Percentiles rank a stretch among this genome's conserved stretches.
These are phyloP conservation scores for Globisporangium solare DNA, from an alignment of 352 stramenopile species.

Conservation along the genomic window DNA sequence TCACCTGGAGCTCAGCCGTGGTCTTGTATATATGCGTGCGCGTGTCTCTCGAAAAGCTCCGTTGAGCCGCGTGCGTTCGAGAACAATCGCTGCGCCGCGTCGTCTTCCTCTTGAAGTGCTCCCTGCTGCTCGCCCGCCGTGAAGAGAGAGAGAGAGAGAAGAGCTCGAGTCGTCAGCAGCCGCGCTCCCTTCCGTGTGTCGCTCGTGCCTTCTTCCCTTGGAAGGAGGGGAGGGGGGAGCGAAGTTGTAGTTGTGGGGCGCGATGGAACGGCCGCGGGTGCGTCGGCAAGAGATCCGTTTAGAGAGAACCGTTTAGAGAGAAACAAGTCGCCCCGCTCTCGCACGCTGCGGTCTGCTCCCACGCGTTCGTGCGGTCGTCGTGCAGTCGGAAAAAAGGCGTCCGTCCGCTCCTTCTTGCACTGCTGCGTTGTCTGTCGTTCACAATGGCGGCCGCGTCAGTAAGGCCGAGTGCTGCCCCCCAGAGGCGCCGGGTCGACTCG, in stretches of 20 bases:
- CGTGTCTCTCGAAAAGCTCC: not conserved
- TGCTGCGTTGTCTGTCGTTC: not conserved
- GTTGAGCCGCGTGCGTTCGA: no score
- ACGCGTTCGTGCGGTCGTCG: constrained; percentile 2
- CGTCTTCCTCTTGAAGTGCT: not conserved
- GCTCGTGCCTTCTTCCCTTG: no score
- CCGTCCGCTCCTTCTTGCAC: constrained; percentile 2
- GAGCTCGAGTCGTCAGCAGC: no score
- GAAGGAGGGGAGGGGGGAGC: no score
- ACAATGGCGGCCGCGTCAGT: constrained; percentile 7
- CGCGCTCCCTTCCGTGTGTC: no score
- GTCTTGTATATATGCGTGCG: constrained; percentile 4
- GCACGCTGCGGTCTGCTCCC: no score
- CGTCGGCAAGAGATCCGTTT: no score
- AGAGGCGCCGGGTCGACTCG: constrained; percentile 4
- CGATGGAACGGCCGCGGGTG: no score
- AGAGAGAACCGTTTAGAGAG: no score
- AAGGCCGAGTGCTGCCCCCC: not conserved
- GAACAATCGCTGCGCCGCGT: not conserved
- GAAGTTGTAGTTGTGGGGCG: no score
- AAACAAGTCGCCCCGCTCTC: not conserved
- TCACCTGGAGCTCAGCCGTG: not conserved
- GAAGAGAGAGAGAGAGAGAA: no score
- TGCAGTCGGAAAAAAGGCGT: constrained; percentile 6
- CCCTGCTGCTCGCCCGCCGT: not conserved